A percentile compares a stretch with the other conserved stretches of the same genome.
Conservation (phyloP, 2,329 filamentous ascomycete species). For the Falciphora oryzae region DNA sequence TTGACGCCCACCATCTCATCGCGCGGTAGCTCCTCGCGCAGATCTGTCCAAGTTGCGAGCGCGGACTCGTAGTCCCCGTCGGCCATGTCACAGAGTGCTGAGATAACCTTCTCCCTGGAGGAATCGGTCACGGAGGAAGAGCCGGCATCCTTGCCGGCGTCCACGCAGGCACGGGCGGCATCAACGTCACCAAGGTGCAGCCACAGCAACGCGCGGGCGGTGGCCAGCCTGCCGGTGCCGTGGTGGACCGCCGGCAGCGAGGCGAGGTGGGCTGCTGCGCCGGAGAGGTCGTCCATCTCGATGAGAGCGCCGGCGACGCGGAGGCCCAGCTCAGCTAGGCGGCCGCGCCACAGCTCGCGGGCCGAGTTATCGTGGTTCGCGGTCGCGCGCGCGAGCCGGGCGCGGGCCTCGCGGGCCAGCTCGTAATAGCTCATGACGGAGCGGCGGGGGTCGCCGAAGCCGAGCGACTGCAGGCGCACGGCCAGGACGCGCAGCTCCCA, state of each 20-base stretch:
- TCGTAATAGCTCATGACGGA: slow-evolving; percentile 90
- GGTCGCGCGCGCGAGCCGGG: slow-evolving; percentile 45
- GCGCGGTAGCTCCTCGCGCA: slow-evolving; percentile 32
- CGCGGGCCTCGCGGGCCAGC: slow-evolving; percentile 70
- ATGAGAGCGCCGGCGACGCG: slow-evolving; percentile 61
- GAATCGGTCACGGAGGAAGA: slow-evolving; percentile 18
- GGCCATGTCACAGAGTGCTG: slow-evolving; percentile 70
- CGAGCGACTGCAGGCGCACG: slow-evolving; percentile 77
- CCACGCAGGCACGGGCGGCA: slow-evolving; percentile 54
- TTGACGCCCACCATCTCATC: slow-evolving; percentile 77
- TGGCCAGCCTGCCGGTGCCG: slow-evolving; percentile 30
- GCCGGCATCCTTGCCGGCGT: not conserved
- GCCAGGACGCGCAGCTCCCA: slow-evolving; percentile 82
- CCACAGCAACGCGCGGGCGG: slow-evolving; percentile 61
- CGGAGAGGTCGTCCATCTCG: slow-evolving; percentile 83
- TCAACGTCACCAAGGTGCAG: slow-evolving; percentile 73
- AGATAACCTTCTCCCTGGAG: slow-evolving; percentile 39
- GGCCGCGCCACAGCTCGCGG: slow-evolving; percentile 60
- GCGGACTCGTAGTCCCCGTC: slow-evolving; percentile 67
- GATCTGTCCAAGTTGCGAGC: slow-evolving; percentile 52
- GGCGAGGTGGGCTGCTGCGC: slow-evolving; percentile 67
- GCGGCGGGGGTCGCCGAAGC: slow-evolving; percentile 76
- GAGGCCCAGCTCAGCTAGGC: slow-evolving; percentile 71
- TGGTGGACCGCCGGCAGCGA: slow-evolving; percentile 39
- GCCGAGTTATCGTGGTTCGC: slow-evolving; percentile 45